phyloP scores from a whole-genome alignment of 2,329 filamentous ascomycete genomes.

The Cladosporium sp. region DNA sequence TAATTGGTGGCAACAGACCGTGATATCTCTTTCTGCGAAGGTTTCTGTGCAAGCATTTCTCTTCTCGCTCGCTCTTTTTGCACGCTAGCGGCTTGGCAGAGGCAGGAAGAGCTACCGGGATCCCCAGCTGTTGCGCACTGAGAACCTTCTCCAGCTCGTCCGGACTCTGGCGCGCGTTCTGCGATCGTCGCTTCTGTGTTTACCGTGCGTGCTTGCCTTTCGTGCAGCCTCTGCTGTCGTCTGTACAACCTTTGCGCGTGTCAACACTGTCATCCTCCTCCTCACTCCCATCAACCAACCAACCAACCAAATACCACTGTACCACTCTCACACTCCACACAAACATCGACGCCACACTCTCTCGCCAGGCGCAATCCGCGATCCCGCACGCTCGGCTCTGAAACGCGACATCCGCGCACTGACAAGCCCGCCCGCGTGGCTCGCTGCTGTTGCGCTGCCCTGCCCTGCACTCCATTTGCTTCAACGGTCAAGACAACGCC shows the following conservation, averaged over 20 bases:
- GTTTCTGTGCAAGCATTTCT: slow-evolving; percentile 8
- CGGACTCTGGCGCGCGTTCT: background rate
- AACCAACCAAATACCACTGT: background rate
- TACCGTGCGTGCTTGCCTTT: background rate
- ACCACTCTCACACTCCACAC: background rate
- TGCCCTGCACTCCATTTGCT: slow-evolving; percentile 13
- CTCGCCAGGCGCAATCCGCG: background rate
- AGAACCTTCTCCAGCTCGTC: no score
- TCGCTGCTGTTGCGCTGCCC: background rate
- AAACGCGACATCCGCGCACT: slow-evolving; percentile 16
- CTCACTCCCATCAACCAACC: background rate
- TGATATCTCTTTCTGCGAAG: background rate
- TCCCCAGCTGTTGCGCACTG: background rate
- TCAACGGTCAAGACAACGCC: slow-evolving; percentile 12
- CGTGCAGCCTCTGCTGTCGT: slow-evolving; percentile 4
- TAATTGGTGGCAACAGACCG: background rate
- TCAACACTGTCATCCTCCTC: background rate
- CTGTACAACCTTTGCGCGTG: background rate
- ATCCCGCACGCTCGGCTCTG: slow-evolving; percentile 3
- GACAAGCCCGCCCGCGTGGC: slow-evolving; percentile 14
- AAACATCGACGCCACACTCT: background rate
- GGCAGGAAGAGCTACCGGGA: background rate
- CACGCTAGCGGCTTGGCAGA: background rate
- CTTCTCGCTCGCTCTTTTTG: background rate
- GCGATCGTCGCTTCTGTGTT: background rate